Evolutionary conservation across 2,329 filamentous ascomycete genomes (phyloP), one percentile per base, ranked within the genome.

Genomic region (Fusarium sp.): DNA sequence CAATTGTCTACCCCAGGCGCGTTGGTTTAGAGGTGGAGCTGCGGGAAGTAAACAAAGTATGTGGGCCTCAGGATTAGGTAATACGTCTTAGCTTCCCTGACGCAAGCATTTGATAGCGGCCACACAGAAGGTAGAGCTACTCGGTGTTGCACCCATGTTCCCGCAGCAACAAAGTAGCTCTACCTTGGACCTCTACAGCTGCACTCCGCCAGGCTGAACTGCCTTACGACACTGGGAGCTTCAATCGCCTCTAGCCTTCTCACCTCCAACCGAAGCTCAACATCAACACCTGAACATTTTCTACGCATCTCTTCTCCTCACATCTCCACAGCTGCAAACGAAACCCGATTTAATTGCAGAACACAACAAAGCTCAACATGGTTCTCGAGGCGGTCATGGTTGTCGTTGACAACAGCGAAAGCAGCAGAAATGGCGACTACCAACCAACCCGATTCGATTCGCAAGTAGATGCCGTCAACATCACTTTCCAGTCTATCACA

Each of bases 351-450:
- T 59, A 29, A 42, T 63, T 46, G 55, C 30, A 63, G 54, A 63
- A 24, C 51, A 58, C 55, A 73, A 65, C 68, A 71, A 77, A 81
- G 81, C 83, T 81, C 90, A 95, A 87, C 79, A 99, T 99, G 96
- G 93, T 91, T 84, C 91, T 99, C 83, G 96, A 99, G 90, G 97
- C 96, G 85, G 97, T 97, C 71, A 98, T 99, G 95, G 93, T 99
- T 82, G 91, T 98, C 88, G 94, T 98, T 78, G 96, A 99, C 88
- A 99, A 98, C 88, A 98, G 95, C 86, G 96, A 99, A 86, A 95
- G 92, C 85, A 97, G 94, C 86, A 91, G 96, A 80, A 99, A 99
- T 84, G 96, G 97, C 79, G 96, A 99, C 82, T 88, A 87, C 81
- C 92, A 93, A 79, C 95, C 96, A 63, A 97, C 95, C 74, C 90